phyloP scores from a whole-genome alignment of 2,329 filamentous ascomycete genomes.

The Corinectria fuckeliana region DNA sequence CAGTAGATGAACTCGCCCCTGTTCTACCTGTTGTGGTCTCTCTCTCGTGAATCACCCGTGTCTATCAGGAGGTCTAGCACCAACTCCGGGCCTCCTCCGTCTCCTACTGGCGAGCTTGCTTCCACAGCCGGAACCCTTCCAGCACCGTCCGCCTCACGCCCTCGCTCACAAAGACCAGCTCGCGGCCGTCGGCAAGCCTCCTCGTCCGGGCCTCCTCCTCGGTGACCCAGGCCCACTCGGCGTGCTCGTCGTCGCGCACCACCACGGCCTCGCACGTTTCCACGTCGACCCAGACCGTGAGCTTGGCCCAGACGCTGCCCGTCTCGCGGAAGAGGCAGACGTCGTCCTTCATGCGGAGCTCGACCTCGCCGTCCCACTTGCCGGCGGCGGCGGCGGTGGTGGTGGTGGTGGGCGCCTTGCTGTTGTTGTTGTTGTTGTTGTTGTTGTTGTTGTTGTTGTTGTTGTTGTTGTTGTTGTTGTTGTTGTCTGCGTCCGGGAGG shows the following conservation, averaged over 20 bases:
- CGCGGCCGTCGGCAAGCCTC: conserved; percentile 34
- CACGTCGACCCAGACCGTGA: conserved; percentile 40
- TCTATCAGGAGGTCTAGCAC: neutral
- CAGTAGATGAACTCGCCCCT: too few species aligned
- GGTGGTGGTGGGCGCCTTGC: too few species aligned
- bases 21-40: neutral
- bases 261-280: conserved; percentile 33
- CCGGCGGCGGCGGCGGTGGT: too few species aligned
- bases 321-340: conserved; percentile 35
- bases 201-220: conserved; percentile 43
- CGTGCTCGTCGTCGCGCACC: conserved; percentile 47
- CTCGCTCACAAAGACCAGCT: conserved; percentile 43
- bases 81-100: neutral
- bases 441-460: neutral
- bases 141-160: conserved; percentile 41
- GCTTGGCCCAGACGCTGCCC: conserved; percentile 39
- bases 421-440: neutral
- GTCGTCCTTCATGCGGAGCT: conserved; percentile 30
- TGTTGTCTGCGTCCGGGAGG: neutral
- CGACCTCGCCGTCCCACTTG: conserved; percentile 6
- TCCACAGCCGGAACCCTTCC: conserved; percentile 42
- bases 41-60: conserved; percentile 7
- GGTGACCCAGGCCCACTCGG: conserved; percentile 47
- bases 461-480: neutral
- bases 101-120: conserved; percentile 9